Conservation (phyloP, 1,284 basidiomycete genomes). For the Microbotryomycetes sp. region DNA sequence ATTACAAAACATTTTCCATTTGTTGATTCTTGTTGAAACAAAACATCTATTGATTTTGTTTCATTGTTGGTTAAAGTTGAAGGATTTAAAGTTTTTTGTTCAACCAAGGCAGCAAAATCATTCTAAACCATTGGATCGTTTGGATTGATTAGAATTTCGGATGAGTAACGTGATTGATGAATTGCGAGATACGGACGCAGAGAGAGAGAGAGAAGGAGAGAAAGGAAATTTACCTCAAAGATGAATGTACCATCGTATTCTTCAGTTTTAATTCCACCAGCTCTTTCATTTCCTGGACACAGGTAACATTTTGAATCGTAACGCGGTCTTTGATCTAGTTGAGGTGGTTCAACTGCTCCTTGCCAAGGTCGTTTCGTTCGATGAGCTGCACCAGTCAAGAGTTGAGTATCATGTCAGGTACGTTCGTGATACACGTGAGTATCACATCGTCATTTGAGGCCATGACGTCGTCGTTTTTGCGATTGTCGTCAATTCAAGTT, state of each 20-base stretch:
- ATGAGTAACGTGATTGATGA: too few relatives aligned
- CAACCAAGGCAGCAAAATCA: conserved; percentile 36
- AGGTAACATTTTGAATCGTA: conserved; percentile 81
- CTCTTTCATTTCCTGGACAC: conserved; percentile 81
- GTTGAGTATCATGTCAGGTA: too few relatives aligned
- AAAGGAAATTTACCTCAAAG: conserved; percentile 37
- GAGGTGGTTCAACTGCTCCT: conserved; percentile 69
- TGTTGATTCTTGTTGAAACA: conserved; percentile 65
- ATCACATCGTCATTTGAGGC: too few relatives aligned
- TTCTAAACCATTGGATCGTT: conserved; percentile 21
- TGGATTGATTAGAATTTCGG: too few relatives aligned
- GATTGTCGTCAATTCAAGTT: too few relatives aligned
- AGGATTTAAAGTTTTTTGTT: conserved; percentile 22
- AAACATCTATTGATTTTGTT: neutral
- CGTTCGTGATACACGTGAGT: too few relatives aligned
- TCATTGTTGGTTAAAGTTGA: conserved; percentile 1
- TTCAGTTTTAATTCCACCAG: conserved; percentile 65
- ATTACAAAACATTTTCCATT: conserved; percentile 84
- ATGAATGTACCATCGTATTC: conserved; percentile 60
- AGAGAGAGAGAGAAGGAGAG: conserved; percentile 51
- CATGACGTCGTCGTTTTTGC: too few relatives aligned
- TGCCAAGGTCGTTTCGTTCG: conserved; percentile 70
- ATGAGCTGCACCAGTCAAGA: conserved; percentile 31
- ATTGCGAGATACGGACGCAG: conserved; percentile 50
- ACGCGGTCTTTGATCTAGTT: conserved; percentile 50